Evolutionary conservation across 805 yeast species (phyloP), one percentile per base, ranked within the genome.

Genomic region (Candida silvatica): DNA sequence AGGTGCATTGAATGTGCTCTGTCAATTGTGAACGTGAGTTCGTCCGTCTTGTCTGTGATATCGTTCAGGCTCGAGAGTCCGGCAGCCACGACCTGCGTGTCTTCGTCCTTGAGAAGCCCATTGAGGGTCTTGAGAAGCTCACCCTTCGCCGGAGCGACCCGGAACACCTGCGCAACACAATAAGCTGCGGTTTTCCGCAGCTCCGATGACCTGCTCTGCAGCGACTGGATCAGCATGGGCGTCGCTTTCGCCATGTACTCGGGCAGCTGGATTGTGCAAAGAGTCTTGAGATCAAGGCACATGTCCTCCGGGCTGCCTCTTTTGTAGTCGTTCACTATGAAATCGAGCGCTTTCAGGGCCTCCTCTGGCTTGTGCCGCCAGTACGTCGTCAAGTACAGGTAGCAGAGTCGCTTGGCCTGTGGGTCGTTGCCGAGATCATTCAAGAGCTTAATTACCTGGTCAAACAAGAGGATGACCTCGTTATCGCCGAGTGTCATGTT

Each of bases 401-500:
- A 77, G 43, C 88, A 78, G 62, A 85, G 66, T 41, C 80, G 71
- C 49, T 83, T 74, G 35, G 80, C 64, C 44, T 83, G 94, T 20
- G 76, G 39, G 56, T 85, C 94, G 2, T 29, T 23, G 45, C 54
- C 41, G 49, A 46, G 20, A 37, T 47, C 54, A 31, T 64, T 62
- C 48, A 81, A 61, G n/a, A 78, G 57, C 24, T 54, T 50, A 5
- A 74, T 39, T 5, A 85, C 69, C 34, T 84, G 94, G 1, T 78
- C 77, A 48, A 79, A 71, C 36, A 90, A 52, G 15, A 60, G 54
- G 8, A 75, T 65, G 73, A 87, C 74, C 50, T 90, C 96, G 37
- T 69, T 69, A 54, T 84, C 85, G 33, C 87, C 86, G 58, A 86
- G 67, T 5, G 94, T 80, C 56, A 86, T 69, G 56, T 87, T 88